phyloP scores from a whole-genome alignment of 2,329 filamentous ascomycete species.

The Trichoderma harzianum region DNA sequence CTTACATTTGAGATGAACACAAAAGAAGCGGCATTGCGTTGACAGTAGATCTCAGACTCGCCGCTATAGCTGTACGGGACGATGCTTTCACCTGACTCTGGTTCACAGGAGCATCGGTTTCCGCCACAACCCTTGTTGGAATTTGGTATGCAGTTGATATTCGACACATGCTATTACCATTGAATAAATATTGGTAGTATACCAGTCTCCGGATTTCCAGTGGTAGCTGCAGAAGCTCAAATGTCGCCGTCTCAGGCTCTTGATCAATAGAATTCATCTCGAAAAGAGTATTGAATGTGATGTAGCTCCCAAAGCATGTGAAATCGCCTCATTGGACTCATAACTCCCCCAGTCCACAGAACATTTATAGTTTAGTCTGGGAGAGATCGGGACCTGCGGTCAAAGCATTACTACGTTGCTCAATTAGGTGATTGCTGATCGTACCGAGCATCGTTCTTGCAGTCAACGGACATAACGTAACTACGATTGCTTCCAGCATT shows the following conservation, averaged over 20 bases:
- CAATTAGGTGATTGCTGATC: not conserved
- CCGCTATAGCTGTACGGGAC: not conserved
- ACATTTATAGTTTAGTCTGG: not conserved
- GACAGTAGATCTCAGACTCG: not conserved
- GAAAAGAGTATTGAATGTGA: rapidly evolving
- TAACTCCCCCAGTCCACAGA: rapidly evolving
- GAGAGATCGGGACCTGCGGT: not conserved
- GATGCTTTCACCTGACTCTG: not conserved
- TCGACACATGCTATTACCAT: not conserved
- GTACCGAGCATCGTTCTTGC: not conserved
- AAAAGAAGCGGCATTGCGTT: not conserved
- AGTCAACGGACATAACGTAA: not conserved
- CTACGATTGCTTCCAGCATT: not conserved
- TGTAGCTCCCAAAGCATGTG: not conserved
- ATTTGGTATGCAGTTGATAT: not conserved
- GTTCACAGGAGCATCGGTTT: not conserved
- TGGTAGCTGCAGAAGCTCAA: not conserved
- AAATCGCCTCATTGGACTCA: not conserved
- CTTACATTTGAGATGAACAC: not conserved
- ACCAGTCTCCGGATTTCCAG: not conserved
- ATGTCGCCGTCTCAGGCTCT: not conserved
- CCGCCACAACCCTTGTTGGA: not conserved
- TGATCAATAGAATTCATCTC: not conserved
- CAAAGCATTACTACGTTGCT: not conserved
- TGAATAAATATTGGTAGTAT: not conserved